Base-by-base conservation (phyloP, 441 rosid species). In the Kokia cookei region DNA sequence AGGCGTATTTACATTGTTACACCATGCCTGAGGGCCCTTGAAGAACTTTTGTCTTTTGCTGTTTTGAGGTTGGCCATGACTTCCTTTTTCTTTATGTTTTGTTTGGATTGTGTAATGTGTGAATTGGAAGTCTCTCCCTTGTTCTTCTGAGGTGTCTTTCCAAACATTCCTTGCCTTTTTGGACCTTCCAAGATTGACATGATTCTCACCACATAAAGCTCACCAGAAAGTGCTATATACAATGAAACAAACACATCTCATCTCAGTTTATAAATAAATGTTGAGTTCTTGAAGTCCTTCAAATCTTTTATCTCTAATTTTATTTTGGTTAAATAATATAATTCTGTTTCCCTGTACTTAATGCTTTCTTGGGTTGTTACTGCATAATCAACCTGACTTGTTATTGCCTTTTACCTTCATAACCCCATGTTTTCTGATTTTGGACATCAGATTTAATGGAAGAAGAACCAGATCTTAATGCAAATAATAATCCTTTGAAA, bases 391-490 rank as follows among this genome's bases (percentile, higher is more conserved):
- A 14, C 54, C 35, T 4, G 22, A 22, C 45, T 76, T 71, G 42
- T 37, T 22, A 27, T 26, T 75, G 55, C 60, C 43, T 63, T 73
- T 55, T 73, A n/a, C 17, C 22, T 62, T 57, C 17, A 1, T 72
- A 48, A 27, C 2, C 19, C 64, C 69, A 37, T 60, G 7, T 58
- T 58, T 66, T 65, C 27, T 66, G 40, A 26, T 76, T 27, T 35
- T 55, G 76, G 75, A 78, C 27, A 35, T 48, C 84, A 89, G 93
- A 83, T 80, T 78, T 83, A 62, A 65, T 87, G 80, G 91, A 80
- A 61, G 91, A 84, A 77, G 90, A 87, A 32, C 67, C 76, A 45
- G 90, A 81, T 73, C 79, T 71, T 12, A 83, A 75, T 80, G 75
- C 72, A 53, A 86, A 86, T 67, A 85, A 79, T 51, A 86, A 85